Conservation (phyloP, 2,329 filamentous ascomycete species). For the Hirsutella minnesotensis region DNA sequence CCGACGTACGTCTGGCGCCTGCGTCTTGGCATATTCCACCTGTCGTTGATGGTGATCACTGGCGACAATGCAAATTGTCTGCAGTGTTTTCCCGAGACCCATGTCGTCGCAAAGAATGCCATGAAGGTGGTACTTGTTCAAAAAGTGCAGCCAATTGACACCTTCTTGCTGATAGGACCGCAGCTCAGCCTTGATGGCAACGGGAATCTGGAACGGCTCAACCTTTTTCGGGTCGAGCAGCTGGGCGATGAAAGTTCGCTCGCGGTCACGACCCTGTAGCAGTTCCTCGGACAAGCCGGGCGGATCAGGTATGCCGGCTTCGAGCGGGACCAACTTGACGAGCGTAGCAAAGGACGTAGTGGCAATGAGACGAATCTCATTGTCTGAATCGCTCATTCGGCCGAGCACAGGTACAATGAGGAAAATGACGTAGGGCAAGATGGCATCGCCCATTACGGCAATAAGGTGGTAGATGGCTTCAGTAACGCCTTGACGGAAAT, state of each 20-base stretch:
- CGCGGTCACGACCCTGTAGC: conserved; percentile 79
- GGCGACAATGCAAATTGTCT: conserved; percentile 94
- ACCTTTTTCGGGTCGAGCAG: conserved; percentile 96
- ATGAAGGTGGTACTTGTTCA: conserved; percentile 95
- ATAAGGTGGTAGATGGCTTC: conserved; percentile 96
- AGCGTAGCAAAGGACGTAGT: conserved; percentile 95
- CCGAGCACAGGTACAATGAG: conserved; percentile 93
- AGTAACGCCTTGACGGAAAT: conserved; percentile 83
- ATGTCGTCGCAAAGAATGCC: conserved; percentile 98
- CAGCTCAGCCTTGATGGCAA: conserved; percentile 92
- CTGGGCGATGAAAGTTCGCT: conserved; percentile 92
- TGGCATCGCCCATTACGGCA: conserved; percentile 93
- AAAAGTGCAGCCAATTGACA: conserved; percentile 96
- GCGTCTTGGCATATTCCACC: conserved; percentile 77
- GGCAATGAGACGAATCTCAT: conserved; percentile 84
- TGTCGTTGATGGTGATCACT: conserved; percentile 92
- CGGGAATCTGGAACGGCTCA: conserved; percentile 83
- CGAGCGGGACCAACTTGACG: conserved; percentile 91
- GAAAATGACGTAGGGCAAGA: conserved; percentile 97
- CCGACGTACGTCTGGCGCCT: conserved; percentile 62
- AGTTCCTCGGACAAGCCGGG: conserved; percentile 83
- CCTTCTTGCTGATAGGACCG: conserved; percentile 97
- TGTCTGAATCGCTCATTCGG: conserved; percentile 96
- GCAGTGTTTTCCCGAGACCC: conserved; percentile 94
- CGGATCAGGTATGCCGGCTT: conserved; percentile 93